Conservation (phyloP, 805 yeast species). For the Jamesozyma rosinii region DNA sequence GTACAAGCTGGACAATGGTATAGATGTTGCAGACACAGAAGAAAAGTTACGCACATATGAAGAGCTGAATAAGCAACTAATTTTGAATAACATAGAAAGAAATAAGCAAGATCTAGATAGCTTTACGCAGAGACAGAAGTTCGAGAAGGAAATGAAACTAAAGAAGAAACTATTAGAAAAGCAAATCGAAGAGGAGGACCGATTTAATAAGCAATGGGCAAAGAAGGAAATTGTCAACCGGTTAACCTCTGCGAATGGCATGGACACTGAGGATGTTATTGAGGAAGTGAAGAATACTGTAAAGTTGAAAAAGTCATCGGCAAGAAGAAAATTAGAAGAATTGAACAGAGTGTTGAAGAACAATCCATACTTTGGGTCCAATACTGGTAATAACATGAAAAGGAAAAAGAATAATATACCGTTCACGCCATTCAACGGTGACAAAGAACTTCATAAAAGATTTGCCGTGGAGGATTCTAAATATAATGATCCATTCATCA, state of each 20-base stretch:
- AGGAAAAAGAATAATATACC: constrained; percentile 35
- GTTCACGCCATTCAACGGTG: constrained; percentile 92
- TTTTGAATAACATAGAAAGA: constrained; percentile 64
- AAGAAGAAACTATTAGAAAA: constrained; percentile 45
- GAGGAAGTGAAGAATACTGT: constrained; percentile 44
- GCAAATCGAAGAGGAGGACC: constrained; percentile 54
- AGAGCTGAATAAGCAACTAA: constrained; percentile 61
- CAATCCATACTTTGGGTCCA: constrained; percentile 30
- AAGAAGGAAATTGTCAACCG: constrained; percentile 48
- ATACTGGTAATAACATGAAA: constrained; percentile 12
- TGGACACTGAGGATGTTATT: constrained; percentile 40
- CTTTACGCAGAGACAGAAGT: constrained; percentile 52
- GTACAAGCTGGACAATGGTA: constrained; percentile 61
- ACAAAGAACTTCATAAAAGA: constrained; percentile 48
- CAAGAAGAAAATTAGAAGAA: constrained; percentile 45
- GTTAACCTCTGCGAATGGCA: constrained; percentile 31
- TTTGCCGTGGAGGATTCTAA: constrained; percentile 37
- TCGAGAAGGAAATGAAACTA: constrained; percentile 57
- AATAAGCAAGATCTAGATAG: constrained; percentile 63
- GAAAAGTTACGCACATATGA: constrained; percentile 60
- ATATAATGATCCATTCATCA: constrained; percentile 59
- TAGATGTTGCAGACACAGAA: constrained; percentile 62
- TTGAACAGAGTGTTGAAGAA: constrained; percentile 31
- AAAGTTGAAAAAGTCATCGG: constrained; percentile 50
- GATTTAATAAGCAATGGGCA: constrained; percentile 44